A percentile compares a stretch with the other conserved stretches of the same genome.
phyloP scores from a whole-genome alignment of 345 rosid genomes.

The Citrus inodora region DNA sequence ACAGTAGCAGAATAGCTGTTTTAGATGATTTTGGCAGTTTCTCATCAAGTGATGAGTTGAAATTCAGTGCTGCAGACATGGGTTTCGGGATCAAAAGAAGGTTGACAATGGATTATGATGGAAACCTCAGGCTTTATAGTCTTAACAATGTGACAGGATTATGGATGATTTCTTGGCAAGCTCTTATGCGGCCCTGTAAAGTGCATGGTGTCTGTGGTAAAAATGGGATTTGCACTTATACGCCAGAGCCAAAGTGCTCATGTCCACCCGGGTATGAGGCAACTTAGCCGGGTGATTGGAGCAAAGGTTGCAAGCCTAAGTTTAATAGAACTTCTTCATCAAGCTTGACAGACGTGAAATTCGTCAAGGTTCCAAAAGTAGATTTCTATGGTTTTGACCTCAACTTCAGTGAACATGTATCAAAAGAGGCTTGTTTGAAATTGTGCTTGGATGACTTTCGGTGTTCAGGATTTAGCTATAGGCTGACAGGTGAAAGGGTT shows the following conservation, averaged over 20 bases:
- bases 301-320: slow-evolving; percentile 42
- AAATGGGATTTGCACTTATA: slow-evolving; percentile 38
- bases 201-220: slow-evolving; percentile 46
- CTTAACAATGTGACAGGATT: slow-evolving; percentile 13
- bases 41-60: slow-evolving; percentile 28
- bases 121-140: slow-evolving; percentile 45
- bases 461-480: slow-evolving; percentile 36
- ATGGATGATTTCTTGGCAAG: slow-evolving; percentile 40
- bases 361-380: slow-evolving; percentile 19
- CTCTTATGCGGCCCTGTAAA: slow-evolving; percentile 18
- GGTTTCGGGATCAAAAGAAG: slow-evolving; percentile 37
- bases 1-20: slow-evolving; percentile 31
- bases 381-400: slow-evolving; percentile 41
- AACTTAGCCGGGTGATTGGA: slow-evolving; percentile 28
- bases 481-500: slow-evolving; percentile 2
- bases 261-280: slow-evolving; percentile 43
- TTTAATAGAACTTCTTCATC: slow-evolving; percentile 20
- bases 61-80: slow-evolving; percentile 31
- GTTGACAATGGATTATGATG: slow-evolving; percentile 38
- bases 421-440: slow-evolving; percentile 27
- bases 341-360: slow-evolving; percentile 6
- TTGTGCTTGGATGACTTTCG: slow-evolving; percentile 29
- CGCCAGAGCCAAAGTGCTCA: slow-evolving; percentile 34
- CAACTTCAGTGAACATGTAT: fast-evolving
- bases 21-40: slow-evolving; percentile 36